phyloP scores from a whole-genome alignment of 2,329 filamentous ascomycete genomes.

The Xylaria arbuscula region DNA sequence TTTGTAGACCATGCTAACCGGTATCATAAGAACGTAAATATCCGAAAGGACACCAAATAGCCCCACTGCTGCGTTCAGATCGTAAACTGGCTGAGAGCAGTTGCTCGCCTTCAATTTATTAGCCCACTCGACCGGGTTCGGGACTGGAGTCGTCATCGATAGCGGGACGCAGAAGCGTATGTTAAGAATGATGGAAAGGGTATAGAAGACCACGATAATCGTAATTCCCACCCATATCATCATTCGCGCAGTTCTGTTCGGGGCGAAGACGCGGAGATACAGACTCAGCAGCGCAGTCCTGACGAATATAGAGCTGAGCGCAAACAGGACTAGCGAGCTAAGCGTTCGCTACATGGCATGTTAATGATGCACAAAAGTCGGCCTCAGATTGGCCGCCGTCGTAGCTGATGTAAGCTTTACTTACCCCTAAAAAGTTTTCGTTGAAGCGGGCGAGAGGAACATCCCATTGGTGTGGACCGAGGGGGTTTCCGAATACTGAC shows the following conservation, averaged over 20 bases:
- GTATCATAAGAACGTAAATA: constrained; percentile 42
- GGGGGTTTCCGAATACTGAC: constrained; percentile 34
- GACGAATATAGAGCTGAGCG: constrained; percentile 36
- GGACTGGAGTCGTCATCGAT: constrained; percentile 18
- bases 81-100: constrained; percentile 38
- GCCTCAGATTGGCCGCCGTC: not conserved
- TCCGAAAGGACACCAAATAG: constrained; percentile 40
- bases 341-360: constrained; percentile 29
- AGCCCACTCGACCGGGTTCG: constrained; percentile 27
- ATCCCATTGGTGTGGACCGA: constrained; percentile 43
- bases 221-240: constrained; percentile 39
- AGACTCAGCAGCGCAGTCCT: constrained; percentile 39
- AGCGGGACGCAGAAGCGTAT: constrained; percentile 36
- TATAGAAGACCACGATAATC: constrained; percentile 37
- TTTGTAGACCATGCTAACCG: constrained; percentile 35
- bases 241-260: constrained; percentile 28
- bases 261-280: constrained; percentile 41
- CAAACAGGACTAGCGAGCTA: constrained; percentile 35
- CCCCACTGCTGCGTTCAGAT: constrained; percentile 34
- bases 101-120: constrained; percentile 32
- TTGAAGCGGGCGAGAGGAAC: constrained; percentile 36
- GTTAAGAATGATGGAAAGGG: constrained; percentile 32
- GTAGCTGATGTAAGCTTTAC: constrained; percentile 22
- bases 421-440: constrained; percentile 34
- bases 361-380: not conserved